Percentiles rank a stretch among this genome's conserved stretches.
phyloP scores from a whole-genome alignment of 1,284 basidiomycete species.

The Naganishia sp. region DNA sequence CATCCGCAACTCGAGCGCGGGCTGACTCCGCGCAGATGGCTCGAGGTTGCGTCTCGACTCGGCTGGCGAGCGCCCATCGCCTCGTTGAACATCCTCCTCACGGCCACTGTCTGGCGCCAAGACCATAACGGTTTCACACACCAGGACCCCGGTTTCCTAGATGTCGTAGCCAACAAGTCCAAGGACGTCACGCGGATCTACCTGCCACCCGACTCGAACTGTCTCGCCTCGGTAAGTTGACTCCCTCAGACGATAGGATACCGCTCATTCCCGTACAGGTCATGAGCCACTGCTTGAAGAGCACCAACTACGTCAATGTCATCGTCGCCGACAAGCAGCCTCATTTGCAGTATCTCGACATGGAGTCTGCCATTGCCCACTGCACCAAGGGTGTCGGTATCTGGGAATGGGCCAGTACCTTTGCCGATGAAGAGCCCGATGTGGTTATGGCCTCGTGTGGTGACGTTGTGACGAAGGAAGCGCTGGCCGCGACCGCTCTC shows the following conservation, averaged over 20 bases:
- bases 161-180: slow-evolving; percentile 72
- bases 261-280: slow-evolving; percentile 31
- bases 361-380: slow-evolving; percentile 35
- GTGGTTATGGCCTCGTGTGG: slow-evolving; percentile 52
- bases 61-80: slow-evolving; percentile 40
- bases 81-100: slow-evolving; percentile 51
- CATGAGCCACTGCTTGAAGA: slow-evolving; percentile 70
- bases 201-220: slow-evolving; percentile 80
- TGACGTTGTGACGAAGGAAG: slow-evolving; percentile 73
- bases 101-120: slow-evolving; percentile 47
- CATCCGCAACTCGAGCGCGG: background rate
- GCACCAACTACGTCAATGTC: slow-evolving; percentile 74
- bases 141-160: slow-evolving; percentile 78
- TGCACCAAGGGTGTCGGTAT: slow-evolving; percentile 44
- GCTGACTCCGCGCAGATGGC: slow-evolving; percentile 53
- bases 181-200: slow-evolving; percentile 71
- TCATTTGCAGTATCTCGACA: slow-evolving; percentile 37
- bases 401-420: slow-evolving; percentile 73
- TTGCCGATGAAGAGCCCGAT: slow-evolving; percentile 65
- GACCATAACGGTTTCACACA: slow-evolving; percentile 63
- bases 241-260: no score
- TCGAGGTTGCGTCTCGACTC: slow-evolving; percentile 60
- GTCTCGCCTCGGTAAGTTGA: slow-evolving; percentile 61
- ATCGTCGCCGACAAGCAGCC: slow-evolving; percentile 78
- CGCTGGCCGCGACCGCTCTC: slow-evolving; percentile 70